A percentile compares a stretch with the other conserved stretches of the same genome.
These are phyloP conservation scores for Ochetophila trinervis DNA, from an alignment of 306 rosid genomes.

Conservation along the genomic window DNA sequence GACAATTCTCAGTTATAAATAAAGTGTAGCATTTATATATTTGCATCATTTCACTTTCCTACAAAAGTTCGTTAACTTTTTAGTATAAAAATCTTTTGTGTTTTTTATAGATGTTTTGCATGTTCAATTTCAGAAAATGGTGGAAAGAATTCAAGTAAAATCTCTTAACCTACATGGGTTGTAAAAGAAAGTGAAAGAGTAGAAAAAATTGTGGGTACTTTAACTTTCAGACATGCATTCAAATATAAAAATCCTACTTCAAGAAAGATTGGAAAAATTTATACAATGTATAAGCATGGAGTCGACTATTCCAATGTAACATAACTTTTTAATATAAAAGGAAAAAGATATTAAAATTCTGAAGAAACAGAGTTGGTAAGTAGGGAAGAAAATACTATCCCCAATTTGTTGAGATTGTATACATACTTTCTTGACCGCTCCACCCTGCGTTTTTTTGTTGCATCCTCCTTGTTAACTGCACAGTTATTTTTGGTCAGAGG, in stretches of 20 bases:
- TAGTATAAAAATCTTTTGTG: no score
- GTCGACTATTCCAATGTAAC: no score
- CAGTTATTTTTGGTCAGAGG: constrained; percentile 26
- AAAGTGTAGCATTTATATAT: background rate
- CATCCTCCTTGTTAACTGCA: constrained; percentile 80
- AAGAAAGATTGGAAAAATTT: background rate
- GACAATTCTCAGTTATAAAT: background rate
- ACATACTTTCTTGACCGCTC: constrained; percentile 92
- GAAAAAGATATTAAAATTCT: background rate
- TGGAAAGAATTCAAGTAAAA: no score
- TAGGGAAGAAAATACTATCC: constrained; percentile 10
- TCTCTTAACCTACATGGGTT: no score
- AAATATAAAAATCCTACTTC: background rate
- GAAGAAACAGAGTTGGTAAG: background rate
- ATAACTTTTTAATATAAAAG: background rate
- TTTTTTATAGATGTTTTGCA: background rate
- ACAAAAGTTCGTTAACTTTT: background rate
- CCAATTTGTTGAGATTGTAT: constrained; percentile 14
- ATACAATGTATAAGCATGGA: no score
- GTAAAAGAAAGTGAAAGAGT: no score
- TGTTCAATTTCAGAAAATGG: no score
- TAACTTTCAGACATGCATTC: no score
- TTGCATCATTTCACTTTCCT: background rate
- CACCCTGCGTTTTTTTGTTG: constrained; percentile 91
- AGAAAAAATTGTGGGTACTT: no score